Base-by-base conservation (phyloP, 2,329 filamentous ascomycete genomes). In the Fusarium caatingaense region DNA sequence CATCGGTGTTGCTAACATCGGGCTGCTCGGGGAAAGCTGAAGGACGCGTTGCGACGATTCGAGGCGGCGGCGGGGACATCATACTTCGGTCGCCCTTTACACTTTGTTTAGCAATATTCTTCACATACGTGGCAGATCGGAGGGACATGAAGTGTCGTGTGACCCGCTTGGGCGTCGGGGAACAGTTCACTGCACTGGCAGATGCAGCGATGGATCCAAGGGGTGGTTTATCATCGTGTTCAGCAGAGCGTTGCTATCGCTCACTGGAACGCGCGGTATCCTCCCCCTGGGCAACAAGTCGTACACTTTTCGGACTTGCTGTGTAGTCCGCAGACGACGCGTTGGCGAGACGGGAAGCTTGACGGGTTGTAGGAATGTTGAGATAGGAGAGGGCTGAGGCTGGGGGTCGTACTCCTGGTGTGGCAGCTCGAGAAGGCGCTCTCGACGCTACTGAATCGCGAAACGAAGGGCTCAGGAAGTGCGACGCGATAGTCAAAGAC, bases 391-490 rank as follows among this genome's bases (percentile, higher is more conserved):
- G 72, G 76, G 56, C 79, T 82, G 82, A 66, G 79, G 72, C 55
- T 47, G 59, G 72, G 69, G 72, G 68, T 78, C 88, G 81, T 89
- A 91, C 88, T 86, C 92, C 87, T 32, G 91, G 91, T 15, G 91
- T 93, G 56, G 87, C 85, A 4, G 91, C 90, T 76, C 91, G 86
- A 13, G 91, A 92, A 65, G 84, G 85, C 58, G 86, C 83, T 28
- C 87, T 88, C 58, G 86, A 87, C 61, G 87, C 85, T 69, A 82
- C 75, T 7, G 82, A 79, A 62, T 97, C 94, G 54, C 88, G 87
- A 76, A 92, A 97, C 18, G 93, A 87, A 8, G 86, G 88, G 58
- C 98, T 94, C 59, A 98, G 85, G 78, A 95, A 98, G 18, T 88
- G 84, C 5, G 90, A 84, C 4, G 94, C 94, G 1, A 91, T 86